Base-by-base conservation (phyloP, 305 asterid genomes). In the Striga hermonthica region DNA sequence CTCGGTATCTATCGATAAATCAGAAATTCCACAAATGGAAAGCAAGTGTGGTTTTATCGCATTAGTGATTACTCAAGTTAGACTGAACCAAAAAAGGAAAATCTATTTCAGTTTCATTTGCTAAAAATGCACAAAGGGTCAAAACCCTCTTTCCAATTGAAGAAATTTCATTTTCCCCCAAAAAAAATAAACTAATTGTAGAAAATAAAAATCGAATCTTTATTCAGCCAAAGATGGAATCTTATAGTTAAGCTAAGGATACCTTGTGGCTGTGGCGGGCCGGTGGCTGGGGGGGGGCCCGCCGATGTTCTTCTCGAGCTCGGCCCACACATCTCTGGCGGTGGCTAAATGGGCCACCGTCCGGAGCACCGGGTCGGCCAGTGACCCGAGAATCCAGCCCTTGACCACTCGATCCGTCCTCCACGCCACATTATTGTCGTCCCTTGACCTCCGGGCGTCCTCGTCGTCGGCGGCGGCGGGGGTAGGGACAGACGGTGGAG, bases 331-430 rank as follows among this genome's bases (percentile, higher is more conserved):
- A 2, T 56, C 57, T 37, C 64, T 56, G 0, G 71, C 41, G 43
- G 8, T 66, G 1, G 11, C 4, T 4, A 66, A 31, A 0, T 6
- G 10, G 52, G 12, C 45, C 44, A 43, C 64, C 12, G 5, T 5
- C 1, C 13, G 1, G 13, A 66, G 57, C 16, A 36, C 57, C 5
- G 38, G 12, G 9, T 43, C 11, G 4, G 9, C 47, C 9, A 66
- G 7, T 43, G 64, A 13, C 14, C 64, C 64, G 4, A 66, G 13
- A 69, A 69, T 62, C 74, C 74, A 69, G 11, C 74, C 68, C 40
- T 40, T 61, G 0, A 52, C 22, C 0, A 41, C 8, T 31, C 12
- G 8, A 13, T 61, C 68, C 0, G 57, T 35, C 52, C 67, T 47
- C 65, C 65, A 58, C 6, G 12, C 9, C 34, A 7, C 35, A 7